Percentiles rank a stretch among this genome's conserved stretches.
Conservation (phyloP, 345 rosid genomes). For the Brassica carinata region DNA sequence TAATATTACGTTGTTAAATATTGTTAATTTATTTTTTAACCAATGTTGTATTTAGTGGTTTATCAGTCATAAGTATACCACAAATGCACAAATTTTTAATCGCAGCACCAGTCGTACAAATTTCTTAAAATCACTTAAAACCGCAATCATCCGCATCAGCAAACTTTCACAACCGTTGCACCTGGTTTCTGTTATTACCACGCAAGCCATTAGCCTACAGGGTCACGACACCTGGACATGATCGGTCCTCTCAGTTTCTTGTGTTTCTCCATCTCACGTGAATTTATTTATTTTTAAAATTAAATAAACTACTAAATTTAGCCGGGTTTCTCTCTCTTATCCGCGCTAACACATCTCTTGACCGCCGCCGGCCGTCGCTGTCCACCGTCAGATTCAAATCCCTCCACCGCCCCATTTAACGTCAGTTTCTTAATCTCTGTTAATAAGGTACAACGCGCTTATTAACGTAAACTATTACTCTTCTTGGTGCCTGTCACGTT, state of each 20-base stretch:
- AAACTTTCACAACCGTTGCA: too few species aligned
- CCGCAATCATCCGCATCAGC: too few species aligned
- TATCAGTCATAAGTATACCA: too few species aligned
- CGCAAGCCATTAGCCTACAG: not conserved
- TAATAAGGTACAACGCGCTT: slow-evolving; percentile 5
- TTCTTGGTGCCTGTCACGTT: not conserved
- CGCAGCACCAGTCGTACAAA: too few species aligned
- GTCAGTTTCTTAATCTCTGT: not conserved
- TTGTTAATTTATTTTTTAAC: too few species aligned
- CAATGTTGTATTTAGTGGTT: too few species aligned
- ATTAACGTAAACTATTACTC: slow-evolving; percentile 10
- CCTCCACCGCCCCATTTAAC: not conserved
- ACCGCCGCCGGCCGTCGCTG: slow-evolving; percentile 16
- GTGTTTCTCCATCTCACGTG: not conserved
- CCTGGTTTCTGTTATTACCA: not conserved
- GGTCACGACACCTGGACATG: slow-evolving; percentile 22
- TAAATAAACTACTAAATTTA: slow-evolving; percentile 9
- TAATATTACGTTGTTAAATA: too few species aligned
- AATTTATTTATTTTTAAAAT: not conserved
- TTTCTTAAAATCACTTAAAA: too few species aligned
- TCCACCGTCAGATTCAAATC: slow-evolving; percentile 4
- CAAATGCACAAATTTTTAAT: too few species aligned
- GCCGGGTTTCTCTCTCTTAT: slow-evolving; percentile 28
- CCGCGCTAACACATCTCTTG: not conserved
- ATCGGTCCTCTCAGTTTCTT: slow-evolving; percentile 20